These are phyloP conservation scores for Senecio squalidus DNA, from an alignment of 140 eudicot genomes.

Conservation along the genomic window DNA sequence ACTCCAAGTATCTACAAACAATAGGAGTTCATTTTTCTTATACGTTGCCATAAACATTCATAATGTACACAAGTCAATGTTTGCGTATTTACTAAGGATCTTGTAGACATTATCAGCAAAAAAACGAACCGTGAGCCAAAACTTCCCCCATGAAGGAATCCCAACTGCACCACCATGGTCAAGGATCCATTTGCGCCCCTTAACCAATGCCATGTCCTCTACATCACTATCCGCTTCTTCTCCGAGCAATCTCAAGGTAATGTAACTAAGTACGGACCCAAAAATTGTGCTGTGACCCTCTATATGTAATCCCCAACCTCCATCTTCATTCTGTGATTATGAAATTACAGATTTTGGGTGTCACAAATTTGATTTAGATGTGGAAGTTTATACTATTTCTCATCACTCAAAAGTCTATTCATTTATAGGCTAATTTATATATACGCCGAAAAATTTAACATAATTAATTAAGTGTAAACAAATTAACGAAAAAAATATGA, in stretches of 20 bases:
- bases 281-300: constrained; percentile 66
- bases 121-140: constrained; percentile 56
- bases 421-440: no score
- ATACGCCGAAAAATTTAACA: no score
- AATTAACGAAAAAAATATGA: no score
- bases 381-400: neutral
- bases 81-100: neutral
- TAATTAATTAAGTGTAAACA: no score
- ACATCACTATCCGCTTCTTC: constrained; percentile 41
- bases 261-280: constrained; percentile 47
- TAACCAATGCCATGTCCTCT: constrained; percentile 35
- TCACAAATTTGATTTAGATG: neutral
- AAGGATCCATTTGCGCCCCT: constrained; percentile 72
- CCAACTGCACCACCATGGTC: constrained; percentile 69
- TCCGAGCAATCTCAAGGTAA: constrained; percentile 56
- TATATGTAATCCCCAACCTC: constrained; percentile 81
- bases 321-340: constrained; percentile 55
- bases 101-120: neutral
- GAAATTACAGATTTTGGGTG: no score
- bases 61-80: neutral
- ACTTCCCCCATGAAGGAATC: constrained; percentile 72
- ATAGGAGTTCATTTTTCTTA: neutral
- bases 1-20: constrained; percentile 53
- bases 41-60: neutral
- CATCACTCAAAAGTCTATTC: no score